Evolutionary conservation across 768 basidiomycete genomes (phyloP).

Genomic region (Rhizopogon vulgaris): DNA sequence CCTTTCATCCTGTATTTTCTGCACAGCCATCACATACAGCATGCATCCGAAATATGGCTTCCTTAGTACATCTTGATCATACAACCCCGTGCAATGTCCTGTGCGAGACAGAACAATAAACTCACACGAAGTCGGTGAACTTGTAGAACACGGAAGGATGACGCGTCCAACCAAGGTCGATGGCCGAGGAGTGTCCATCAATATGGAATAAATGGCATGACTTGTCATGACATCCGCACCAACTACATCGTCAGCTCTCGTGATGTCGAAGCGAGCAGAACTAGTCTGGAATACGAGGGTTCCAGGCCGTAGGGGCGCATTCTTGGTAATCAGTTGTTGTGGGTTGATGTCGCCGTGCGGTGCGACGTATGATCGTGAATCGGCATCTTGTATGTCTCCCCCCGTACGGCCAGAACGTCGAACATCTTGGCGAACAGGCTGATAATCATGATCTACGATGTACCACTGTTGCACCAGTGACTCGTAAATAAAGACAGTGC

Average conservation of each 20-base stretch:
- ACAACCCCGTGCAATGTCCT: not conserved
- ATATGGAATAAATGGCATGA: conserved; percentile 8
- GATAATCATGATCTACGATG: conserved; percentile 7
- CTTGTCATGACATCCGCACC: not conserved
- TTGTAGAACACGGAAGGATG: conserved; percentile 10
- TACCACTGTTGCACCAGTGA: conserved; percentile 14
- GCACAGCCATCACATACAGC: not conserved
- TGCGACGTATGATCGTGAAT: not conserved
- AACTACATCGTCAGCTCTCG: not conserved
- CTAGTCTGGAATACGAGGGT: conserved; percentile 18
- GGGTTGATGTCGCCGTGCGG: not conserved
- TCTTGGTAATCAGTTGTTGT: not conserved
- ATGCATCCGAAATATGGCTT: not conserved
- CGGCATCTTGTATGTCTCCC: not conserved
- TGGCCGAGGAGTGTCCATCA: not conserved
- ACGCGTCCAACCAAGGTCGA: conserved; percentile 8
- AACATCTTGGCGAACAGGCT: conserved; percentile 11
- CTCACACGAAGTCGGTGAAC: conserved; percentile 6
- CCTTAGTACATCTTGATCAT: not conserved
- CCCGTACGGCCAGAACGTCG: too few species aligned
- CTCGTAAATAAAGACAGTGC: not conserved
- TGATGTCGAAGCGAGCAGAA: conserved; percentile 8
- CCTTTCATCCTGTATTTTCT: not conserved
- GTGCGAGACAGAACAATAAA: conserved; percentile 13
- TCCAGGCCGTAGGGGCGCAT: conserved; percentile 3